Evolutionary conservation across 768 basidiomycete genomes (phyloP), one percentile per base, ranked within the genome.

Genomic region (Udeniomyces megalosporus): DNA sequence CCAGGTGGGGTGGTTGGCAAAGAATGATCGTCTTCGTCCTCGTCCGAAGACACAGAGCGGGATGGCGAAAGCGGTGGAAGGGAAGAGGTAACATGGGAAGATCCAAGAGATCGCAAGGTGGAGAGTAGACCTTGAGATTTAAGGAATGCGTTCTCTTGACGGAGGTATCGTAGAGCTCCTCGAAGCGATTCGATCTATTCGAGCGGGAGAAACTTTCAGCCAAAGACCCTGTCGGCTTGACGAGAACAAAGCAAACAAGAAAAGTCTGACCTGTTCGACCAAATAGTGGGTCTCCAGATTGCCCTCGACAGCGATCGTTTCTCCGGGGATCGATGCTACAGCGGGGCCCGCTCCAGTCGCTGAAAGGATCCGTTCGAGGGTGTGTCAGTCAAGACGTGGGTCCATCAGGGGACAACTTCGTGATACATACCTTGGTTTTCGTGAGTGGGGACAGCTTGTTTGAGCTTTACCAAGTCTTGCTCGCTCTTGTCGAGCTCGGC

Each of bases 141-240:
- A 74, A 97, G 83, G 71, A 88, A 90, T 2, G 88, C 81, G 71
- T 97, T 97, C 74, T 97, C 92, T 38, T 80, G 83, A 26, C 92
- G 83, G n/a, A 99, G 78, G 81, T 86, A 96, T 22, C 88, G 82
- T 31, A 97, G 82, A 0, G 92, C 87, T 5, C 85, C 84, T 45
- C 88, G 85, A n/a, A 96, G 80, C 15, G 85, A 86, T 50, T 93
- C 87, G 70, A 96, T 83, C 85, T 90, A 68, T 26, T 62, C 8
- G 28, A 22, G 35, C 20, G 10, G 20, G 45, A 59, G 11, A 7
- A 29, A 32, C 17, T 17, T 24, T 2, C 24, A 49, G 48, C n/a
- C 28, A 50, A 20, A 17, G 3, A n/a, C n/a, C n/a, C n/a, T n/a
- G n/a, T n/a, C n/a, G n/a, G 1, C 14, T 14, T 11, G 0, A 1